Evolutionary conservation across 345 rosid genomes (phyloP), one percentile per base, ranked within the genome.

Genomic region (Eucalyptus fibrosa): DNA sequence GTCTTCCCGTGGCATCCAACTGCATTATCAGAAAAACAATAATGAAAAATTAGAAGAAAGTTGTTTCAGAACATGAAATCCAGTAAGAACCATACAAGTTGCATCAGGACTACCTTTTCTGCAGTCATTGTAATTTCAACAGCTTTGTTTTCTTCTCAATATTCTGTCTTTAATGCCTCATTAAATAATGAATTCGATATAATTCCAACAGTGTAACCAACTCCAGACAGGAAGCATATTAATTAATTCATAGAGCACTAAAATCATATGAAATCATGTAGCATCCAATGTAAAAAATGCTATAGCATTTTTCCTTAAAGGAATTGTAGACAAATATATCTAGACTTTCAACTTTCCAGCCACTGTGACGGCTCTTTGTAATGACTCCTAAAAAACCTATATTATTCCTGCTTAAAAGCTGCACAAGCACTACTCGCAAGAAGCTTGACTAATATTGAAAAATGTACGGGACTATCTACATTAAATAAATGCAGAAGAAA

Each of bases 1-100:
- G 95, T 92, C 99, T 93, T 87, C 99, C 99, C 40, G 91, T 90
- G 87, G 99, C 96, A 90, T 97, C 99, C 93, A 97, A 91, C 99
- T 97, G 94, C 91, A 93, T 60, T 86, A 89, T 89, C 90, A 94
- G 80, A 88, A 87, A 92, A 30, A 86, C 21, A 26, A 86, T 13
- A 40, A 44, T 7, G 65, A 12, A 77, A 11, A 37, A 40, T 21
- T 77, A 77, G 30, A 77, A 21, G 30, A 77, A 40, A 12, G 85
- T 21, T 23, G 47, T 21, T 77, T 40, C 9, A 1, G 85, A 77
- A 77, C 85, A 77, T 77, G 85, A 77, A 40, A 77, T 77, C 85
- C 47, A 40, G 7, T 21, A 40, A 77, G 85, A 77, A 40, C 85
- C 30, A 77, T 23, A 40, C 83, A 77, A 77, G 47, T 77, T 77